A percentile compares a stretch with the other conserved stretches of the same genome.
Evolutionary conservation across 1,284 basidiomycete genomes (phyloP).

Genomic region (Bjerkandera adusta): DNA sequence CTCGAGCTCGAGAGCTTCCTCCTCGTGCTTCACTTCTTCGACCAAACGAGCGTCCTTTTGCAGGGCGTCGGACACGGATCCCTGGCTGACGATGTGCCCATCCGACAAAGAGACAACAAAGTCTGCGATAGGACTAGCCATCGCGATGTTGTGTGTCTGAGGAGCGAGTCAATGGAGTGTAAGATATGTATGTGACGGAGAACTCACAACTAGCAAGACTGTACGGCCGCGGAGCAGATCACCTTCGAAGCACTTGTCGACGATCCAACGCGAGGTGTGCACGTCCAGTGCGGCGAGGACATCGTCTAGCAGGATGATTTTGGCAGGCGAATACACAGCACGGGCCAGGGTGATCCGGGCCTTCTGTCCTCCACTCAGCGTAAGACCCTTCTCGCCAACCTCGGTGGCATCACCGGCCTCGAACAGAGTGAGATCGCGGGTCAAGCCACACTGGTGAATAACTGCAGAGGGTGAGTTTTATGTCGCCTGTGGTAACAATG

Average conservation of each 20-base stretch:
- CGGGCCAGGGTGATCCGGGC: constrained; percentile 5
- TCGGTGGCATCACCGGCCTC: constrained; percentile 75
- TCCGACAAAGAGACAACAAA: constrained; percentile 62
- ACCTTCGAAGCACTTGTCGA: constrained; percentile 72
- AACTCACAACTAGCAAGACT: constrained; percentile 73
- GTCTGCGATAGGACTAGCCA: constrained; percentile 60
- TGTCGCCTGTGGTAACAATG: constrained; percentile 24
- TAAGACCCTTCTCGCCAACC: constrained; percentile 64
- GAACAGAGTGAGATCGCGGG: constrained; percentile 61
- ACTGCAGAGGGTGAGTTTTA: constrained; percentile 37
- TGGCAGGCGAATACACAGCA: constrained; percentile 55
- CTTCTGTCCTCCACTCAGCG: constrained; percentile 72
- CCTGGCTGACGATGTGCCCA: constrained; percentile 47
- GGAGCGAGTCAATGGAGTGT: no score
- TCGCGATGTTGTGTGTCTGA: constrained; percentile 42
- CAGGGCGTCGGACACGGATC: constrained; percentile 43
- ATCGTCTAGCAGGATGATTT: constrained; percentile 65
- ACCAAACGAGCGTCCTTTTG: constrained; percentile 37
- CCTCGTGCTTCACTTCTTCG: constrained; percentile 32
- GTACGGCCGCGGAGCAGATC: constrained; percentile 69
- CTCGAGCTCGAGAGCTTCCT: constrained; percentile 35
- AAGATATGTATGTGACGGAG: constrained; percentile 33
- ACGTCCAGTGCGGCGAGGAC: constrained; percentile 57
- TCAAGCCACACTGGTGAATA: constrained; percentile 60
- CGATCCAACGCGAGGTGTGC: constrained; percentile 71